phyloP scores from a whole-genome alignment of 2,329 filamentous ascomycete genomes.

The Penicillium paneum region DNA sequence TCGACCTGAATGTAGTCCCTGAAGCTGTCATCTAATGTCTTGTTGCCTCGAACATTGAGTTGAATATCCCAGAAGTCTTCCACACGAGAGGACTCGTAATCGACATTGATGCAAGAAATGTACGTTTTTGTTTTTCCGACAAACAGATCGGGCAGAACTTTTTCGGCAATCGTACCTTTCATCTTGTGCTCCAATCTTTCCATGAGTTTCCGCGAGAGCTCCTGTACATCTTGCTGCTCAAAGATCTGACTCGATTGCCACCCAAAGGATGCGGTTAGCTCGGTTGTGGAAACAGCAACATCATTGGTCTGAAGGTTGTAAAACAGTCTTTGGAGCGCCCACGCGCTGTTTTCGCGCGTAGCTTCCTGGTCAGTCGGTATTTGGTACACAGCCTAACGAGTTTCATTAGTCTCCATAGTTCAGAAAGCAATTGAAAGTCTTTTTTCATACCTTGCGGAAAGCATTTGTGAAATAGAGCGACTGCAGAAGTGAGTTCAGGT shows the following conservation, averaged over 20 bases:
- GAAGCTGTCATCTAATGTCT: constrained; percentile 90
- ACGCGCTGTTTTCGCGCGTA: constrained; percentile 81
- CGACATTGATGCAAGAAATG: constrained; percentile 96
- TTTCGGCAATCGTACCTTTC: constrained; percentile 92
- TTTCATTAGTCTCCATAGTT: not conserved
- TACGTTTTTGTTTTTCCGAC: constrained; percentile 98
- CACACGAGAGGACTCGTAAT: constrained; percentile 91
- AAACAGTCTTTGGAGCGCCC: constrained; percentile 88
- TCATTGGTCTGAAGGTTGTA: constrained; percentile 89
- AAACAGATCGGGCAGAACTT: constrained; percentile 84
- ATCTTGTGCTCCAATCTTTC: constrained; percentile 95
- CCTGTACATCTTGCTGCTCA: constrained; percentile 97
- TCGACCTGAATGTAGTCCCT: constrained; percentile 95
- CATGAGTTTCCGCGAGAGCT: constrained; percentile 94
- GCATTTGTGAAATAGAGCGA: constrained; percentile 85
- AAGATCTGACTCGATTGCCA: constrained; percentile 99
- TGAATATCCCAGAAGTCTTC: constrained; percentile 99
- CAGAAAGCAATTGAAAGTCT: not conserved
- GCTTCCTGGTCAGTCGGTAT: constrained; percentile 89
- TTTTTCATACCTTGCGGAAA: constrained; percentile 74
- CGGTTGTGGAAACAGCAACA: constrained; percentile 79
- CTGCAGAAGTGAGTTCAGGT: constrained; percentile 79
- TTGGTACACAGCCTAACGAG: constrained; percentile 78
- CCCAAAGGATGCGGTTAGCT: constrained; percentile 93
- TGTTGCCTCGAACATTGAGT: constrained; percentile 92